Evolutionary conservation across 345 rosid species (phyloP), one percentile per base, ranked within the genome.

Genomic region (Aethionema arabicum): DNA sequence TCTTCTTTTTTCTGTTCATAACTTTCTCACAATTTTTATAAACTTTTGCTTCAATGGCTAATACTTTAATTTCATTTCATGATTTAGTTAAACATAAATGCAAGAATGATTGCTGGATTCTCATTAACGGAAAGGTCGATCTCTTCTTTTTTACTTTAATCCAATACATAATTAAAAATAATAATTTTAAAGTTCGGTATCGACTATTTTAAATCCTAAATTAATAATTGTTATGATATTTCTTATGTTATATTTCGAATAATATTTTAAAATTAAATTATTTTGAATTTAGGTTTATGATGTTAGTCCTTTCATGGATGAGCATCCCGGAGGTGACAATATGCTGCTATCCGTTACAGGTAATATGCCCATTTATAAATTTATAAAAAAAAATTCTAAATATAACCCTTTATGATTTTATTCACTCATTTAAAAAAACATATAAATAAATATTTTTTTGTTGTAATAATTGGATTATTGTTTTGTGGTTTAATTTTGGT

Each of bases 321-420:
- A 91, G 49, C 98, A 88, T 75, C 95, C 90, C 31, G 92, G 92
- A 37, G 98, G 98, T 50, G 98, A 83, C 65, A 83, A 86, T 63
- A 79, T 88, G 52, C 59, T 91, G 74, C 78, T 91, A 43, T 84
- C 86, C 52, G 78, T 82, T 21, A 80, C 84, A 7, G 98, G 98
- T 88, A 72, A 38, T 45, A 45, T 45, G 5, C 12, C 9, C 2
- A 45, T 11, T 7, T 45, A 45, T 45, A 45, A 5, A n/a, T n/a
- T n/a, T n/a, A n/a, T n/a, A n/a, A n/a, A n/a, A n/a, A n/a, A n/a
- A n/a, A n/a, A n/a, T n/a, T n/a, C n/a, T n/a, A n/a, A n/a, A n/a
- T n/a, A n/a, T n/a, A n/a, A n/a, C n/a, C n/a, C n/a, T n/a, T n/a
- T n/a, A n/a, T n/a, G n/a, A n/a, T n/a, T n/a, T n/a, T n/a, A n/a